These are phyloP conservation scores for Pestalotiopsis sp. DNA, from an alignment of 2,329 filamentous ascomycete genomes.

Conservation along the genomic window DNA sequence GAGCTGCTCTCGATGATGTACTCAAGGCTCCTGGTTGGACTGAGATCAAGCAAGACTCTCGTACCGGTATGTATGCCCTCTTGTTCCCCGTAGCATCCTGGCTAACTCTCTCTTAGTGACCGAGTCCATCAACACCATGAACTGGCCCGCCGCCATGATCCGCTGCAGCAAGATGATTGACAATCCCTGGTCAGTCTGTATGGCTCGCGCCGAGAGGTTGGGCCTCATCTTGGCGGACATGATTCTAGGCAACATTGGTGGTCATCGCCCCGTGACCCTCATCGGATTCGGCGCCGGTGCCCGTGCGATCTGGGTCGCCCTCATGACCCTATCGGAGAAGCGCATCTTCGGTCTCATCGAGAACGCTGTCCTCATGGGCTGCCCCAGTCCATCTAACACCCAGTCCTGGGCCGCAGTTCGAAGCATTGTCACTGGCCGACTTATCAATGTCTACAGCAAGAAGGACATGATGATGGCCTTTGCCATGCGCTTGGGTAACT, in stretches of 20 bases:
- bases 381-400: constrained; percentile 74
- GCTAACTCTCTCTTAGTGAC: not conserved
- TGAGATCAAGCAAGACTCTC: constrained; percentile 58
- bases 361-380: constrained; percentile 81
- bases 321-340: constrained; percentile 75
- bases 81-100: not conserved
- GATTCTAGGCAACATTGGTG: constrained; percentile 79
- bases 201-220: constrained; percentile 74
- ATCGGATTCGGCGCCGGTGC: constrained; percentile 84
- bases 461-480: constrained; percentile 90
- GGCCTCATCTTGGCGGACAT: constrained; percentile 77
- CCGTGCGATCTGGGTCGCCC: constrained; percentile 79
- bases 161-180: constrained; percentile 77
- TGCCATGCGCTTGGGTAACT: constrained; percentile 79
- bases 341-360: constrained; percentile 84
- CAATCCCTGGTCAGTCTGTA: constrained; percentile 79
- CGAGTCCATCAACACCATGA: constrained; percentile 16
- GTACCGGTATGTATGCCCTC: constrained; percentile 41
- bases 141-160: constrained; percentile 66
- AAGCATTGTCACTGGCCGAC: constrained; percentile 76
- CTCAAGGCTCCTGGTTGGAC: constrained; percentile 82
- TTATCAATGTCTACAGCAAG: constrained; percentile 90
- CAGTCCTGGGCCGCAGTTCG: constrained; percentile 78
- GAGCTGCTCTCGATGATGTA: constrained; percentile 75
- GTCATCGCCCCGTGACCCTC: constrained; percentile 78